Conservation (phyloP, 2,329 filamentous ascomycete genomes). For the Ophiostoma ips region DNA sequence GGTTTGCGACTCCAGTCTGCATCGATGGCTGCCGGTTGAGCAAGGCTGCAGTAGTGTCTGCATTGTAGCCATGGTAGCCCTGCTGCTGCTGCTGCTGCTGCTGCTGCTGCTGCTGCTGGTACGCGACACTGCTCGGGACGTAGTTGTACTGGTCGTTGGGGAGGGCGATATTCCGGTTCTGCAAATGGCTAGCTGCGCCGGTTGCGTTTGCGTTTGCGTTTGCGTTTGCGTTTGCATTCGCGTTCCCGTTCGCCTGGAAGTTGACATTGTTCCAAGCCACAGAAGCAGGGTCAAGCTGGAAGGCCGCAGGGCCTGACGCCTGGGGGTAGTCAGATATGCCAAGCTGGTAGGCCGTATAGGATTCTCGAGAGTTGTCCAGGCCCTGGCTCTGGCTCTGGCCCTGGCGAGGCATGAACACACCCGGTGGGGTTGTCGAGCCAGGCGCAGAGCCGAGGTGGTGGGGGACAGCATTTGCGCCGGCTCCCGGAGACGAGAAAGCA, state of each 20-base stretch:
- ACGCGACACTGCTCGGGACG: background rate
- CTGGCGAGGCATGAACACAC: background rate
- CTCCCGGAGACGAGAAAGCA: constrained; percentile 5
- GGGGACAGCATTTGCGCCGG: background rate
- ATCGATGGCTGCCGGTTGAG: background rate
- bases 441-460: constrained; percentile 7
- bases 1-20: background rate
- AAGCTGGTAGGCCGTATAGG: no score
- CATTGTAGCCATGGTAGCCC: background rate
- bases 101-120: no score
- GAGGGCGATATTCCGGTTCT: no score
- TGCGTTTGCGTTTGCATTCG: background rate
- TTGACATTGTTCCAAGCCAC: constrained; percentile 29
- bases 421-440: background rate
- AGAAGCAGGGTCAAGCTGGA: constrained; percentile 33
- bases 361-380: background rate
- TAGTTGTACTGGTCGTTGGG: background rate
- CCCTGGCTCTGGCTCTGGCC: no score
- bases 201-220: background rate
- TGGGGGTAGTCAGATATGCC: background rate
- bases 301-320: constrained; percentile 17
- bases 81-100: no score
- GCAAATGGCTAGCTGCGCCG: no score
- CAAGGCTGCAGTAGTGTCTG: background rate
- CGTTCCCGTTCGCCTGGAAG: background rate